phyloP scores from a whole-genome alignment of 2,329 filamentous ascomycete genomes.

The Colletotrichum paranaense region DNA sequence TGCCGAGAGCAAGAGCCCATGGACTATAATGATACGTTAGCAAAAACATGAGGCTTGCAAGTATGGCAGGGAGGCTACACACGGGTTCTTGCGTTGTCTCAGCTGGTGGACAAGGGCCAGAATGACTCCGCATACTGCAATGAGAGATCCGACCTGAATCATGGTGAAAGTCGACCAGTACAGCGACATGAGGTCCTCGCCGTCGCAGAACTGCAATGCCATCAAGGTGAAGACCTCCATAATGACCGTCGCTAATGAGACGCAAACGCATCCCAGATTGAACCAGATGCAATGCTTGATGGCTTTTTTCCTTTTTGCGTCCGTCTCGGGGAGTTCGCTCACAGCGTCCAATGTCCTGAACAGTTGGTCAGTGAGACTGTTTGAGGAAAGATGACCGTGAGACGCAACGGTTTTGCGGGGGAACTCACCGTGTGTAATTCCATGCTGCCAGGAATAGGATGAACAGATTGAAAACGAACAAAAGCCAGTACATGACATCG shows the following conservation, averaged over 20 bases:
- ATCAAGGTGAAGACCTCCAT: conserved; percentile 66
- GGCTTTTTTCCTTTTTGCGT: conserved; percentile 50
- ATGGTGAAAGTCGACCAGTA: conserved; percentile 73
- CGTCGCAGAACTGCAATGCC: conserved; percentile 68
- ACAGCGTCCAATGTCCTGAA: conserved; percentile 50
- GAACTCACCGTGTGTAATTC: conserved; percentile 51
- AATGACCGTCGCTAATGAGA: conserved; percentile 58
- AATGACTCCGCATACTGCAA: conserved; percentile 68
- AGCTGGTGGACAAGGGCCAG: conserved; percentile 63
- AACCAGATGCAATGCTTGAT: conserved; percentile 54
- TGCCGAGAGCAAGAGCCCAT: conserved; percentile 70
- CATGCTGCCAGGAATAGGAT: conserved; percentile 58
- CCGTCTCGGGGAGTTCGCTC: conserved; percentile 44
- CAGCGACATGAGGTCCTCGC: conserved; percentile 68
- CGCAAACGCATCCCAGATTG: conserved; percentile 55
- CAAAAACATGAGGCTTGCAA: neutral
- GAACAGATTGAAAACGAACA: conserved; percentile 57
- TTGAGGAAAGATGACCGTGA: neutral
- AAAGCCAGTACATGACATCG: conserved; percentile 57
- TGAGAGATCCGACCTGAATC: conserved; percentile 67
- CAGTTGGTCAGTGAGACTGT: neutral
- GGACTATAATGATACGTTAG: conserved; percentile 47
- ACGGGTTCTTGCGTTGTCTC: conserved; percentile 63
- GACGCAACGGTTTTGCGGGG: neutral
- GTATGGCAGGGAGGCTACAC: conserved; percentile 40